These are phyloP conservation scores for Tephrocybe rancida DNA, from an alignment of 768 basidiomycete genomes.

Conservation along the genomic window DNA sequence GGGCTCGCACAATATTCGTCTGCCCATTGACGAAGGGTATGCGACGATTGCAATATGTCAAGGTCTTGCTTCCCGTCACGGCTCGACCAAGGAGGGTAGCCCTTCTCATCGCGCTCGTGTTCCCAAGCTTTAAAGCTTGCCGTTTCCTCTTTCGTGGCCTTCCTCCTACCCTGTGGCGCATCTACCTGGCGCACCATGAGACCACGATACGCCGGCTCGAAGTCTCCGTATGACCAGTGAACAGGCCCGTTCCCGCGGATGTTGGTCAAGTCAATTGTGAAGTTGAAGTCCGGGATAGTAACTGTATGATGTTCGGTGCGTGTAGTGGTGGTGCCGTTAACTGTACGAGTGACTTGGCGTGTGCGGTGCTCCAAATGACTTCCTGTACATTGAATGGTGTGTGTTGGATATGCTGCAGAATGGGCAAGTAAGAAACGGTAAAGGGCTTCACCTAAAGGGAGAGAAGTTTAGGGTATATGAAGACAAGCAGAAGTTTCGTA, in stretches of 20 bases:
- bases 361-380: slow-evolving; percentile 49
- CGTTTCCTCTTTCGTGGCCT: slow-evolving; percentile 37
- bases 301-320: slow-evolving; percentile 48
- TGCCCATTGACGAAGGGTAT: slow-evolving; percentile 73
- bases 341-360: slow-evolving; percentile 34
- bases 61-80: slow-evolving; percentile 9
- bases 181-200: slow-evolving; percentile 53
- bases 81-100: slow-evolving; percentile 48
- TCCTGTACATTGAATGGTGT: slow-evolving; percentile 46
- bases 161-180: slow-evolving; percentile 32
- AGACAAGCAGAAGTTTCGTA: slow-evolving; percentile 20
- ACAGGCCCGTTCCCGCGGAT: slow-evolving; percentile 35
- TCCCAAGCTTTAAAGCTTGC: slow-evolving; percentile 47
- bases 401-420: slow-evolving; percentile 40
- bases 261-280: slow-evolving; percentile 50
- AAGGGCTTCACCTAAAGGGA: slow-evolving; percentile 55
- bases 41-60: slow-evolving; percentile 46
- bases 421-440: slow-evolving; percentile 65
- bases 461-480: neutral
- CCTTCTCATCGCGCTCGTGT: slow-evolving; percentile 40
- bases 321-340: slow-evolving; percentile 24
- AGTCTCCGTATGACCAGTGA: slow-evolving; percentile 61
- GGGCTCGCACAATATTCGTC: slow-evolving; percentile 74
- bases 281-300: slow-evolving; percentile 60
- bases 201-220: slow-evolving; percentile 58